Percentiles rank a stretch among this genome's conserved stretches.
These are phyloP conservation scores for Ustilago shanxiensis DNA, from an alignment of 1,284 basidiomycete species.

Conservation along the genomic window DNA sequence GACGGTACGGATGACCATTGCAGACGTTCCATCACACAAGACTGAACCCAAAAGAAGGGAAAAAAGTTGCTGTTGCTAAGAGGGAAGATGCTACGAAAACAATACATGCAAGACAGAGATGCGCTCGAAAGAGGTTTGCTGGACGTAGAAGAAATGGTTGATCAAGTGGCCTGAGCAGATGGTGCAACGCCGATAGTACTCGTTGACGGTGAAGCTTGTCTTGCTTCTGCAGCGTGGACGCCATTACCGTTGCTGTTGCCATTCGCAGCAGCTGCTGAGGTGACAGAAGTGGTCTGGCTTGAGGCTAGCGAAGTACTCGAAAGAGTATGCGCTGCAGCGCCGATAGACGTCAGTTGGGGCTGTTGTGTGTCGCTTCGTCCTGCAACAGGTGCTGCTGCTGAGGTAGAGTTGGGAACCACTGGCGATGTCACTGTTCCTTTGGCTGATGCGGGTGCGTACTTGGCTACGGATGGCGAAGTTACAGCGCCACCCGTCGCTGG, in stretches of 20 bases:
- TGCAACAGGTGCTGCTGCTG: neutral
- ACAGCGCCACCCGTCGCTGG: constrained; percentile 9
- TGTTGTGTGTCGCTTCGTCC: constrained; percentile 1
- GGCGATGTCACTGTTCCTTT: constrained; percentile 11
- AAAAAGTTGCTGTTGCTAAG: neutral
- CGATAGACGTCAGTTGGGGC: constrained; percentile 36
- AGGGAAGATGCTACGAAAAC: constrained; percentile 1
- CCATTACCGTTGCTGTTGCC: constrained; percentile 1
- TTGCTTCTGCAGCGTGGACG: neutral
- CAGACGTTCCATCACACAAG: neutral
- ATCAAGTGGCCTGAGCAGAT: constrained; percentile 9
- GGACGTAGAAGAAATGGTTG: neutral
- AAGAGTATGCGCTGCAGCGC: constrained; percentile 42
- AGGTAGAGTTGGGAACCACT: neutral
- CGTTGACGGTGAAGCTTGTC: constrained; percentile 3
- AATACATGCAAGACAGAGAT: constrained; percentile 11
- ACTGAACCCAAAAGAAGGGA: neutral
- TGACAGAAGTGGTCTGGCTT: constrained; percentile 5
- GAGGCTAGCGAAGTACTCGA: constrained; percentile 13
- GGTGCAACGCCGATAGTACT: neutral
- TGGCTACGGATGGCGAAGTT: constrained; percentile 12
- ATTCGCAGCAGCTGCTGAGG: neutral
- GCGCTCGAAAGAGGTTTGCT: neutral
- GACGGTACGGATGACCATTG: too few species aligned
- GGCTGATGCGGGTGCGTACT: constrained; percentile 8